These are phyloP conservation scores for Lactifluus rugatus DNA, from an alignment of 768 basidiomycete species.

Conservation along the genomic window DNA sequence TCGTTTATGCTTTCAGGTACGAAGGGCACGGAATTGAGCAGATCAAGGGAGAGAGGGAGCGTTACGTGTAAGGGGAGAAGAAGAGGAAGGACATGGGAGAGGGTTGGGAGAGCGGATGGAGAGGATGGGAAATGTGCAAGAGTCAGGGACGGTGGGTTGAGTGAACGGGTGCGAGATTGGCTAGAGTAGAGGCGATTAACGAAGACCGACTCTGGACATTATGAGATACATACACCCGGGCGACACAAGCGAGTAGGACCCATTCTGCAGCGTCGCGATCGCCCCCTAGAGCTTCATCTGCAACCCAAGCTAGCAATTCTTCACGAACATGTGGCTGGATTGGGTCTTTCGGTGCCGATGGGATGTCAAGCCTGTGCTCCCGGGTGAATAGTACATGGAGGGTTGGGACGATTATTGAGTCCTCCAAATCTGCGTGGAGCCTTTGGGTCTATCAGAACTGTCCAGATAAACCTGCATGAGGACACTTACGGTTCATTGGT, in stretches of 20 bases:
- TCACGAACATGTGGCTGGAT: constrained; percentile 30
- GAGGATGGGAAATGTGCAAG: constrained; percentile 51
- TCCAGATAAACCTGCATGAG: background rate
- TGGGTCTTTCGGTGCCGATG: constrained; percentile 12
- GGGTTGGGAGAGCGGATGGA: constrained; percentile 30
- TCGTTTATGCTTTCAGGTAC: constrained; percentile 58
- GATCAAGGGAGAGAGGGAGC: constrained; percentile 52
- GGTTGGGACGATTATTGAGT: constrained; percentile 42
- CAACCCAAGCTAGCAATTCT: constrained; percentile 64
- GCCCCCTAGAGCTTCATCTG: constrained; percentile 55
- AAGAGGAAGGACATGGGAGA: constrained; percentile 45
- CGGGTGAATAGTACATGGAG: constrained; percentile 57
- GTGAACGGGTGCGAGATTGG: constrained; percentile 53
- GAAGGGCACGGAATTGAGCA: constrained; percentile 50
- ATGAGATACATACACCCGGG: constrained; percentile 47
- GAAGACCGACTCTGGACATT: background rate
- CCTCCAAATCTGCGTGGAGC: constrained; percentile 28
- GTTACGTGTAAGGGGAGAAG: constrained; percentile 48
- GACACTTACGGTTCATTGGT: constrained; percentile 50
- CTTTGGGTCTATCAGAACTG: constrained; percentile 22
- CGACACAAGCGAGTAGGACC: constrained; percentile 51
- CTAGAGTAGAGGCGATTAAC: constrained; percentile 29
- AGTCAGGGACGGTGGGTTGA: constrained; percentile 58
- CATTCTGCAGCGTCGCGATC: constrained; percentile 66
- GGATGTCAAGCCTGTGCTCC: constrained; percentile 30